Conservation (phyloP, 2,329 filamentous ascomycete genomes). For the Apiospora saccharicola region DNA sequence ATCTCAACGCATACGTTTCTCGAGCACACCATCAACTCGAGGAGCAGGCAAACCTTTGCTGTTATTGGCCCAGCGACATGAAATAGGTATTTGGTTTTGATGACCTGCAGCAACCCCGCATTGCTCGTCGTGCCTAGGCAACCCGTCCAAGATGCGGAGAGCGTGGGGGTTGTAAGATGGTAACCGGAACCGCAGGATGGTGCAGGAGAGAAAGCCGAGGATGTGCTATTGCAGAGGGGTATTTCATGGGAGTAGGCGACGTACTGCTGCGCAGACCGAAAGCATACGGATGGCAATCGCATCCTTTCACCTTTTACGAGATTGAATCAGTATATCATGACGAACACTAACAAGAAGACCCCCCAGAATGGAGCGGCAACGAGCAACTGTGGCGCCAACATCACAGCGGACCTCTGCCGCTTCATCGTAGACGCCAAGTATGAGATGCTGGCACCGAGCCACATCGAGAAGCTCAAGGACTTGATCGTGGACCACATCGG, state of each 20-base stretch:
- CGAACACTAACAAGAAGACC: neutral
- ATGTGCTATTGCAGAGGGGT: neutral
- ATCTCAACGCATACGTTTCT: neutral
- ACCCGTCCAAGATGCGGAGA: slow-evolving; percentile 23
- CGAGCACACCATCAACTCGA: neutral
- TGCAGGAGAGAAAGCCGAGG: neutral
- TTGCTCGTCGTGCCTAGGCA: neutral
- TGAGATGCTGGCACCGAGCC: slow-evolving; percentile 27
- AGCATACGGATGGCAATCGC: too few relatives aligned
- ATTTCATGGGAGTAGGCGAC: neutral
- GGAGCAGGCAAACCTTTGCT: neutral
- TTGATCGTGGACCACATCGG: slow-evolving; percentile 37
- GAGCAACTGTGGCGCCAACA: slow-evolving; percentile 11
- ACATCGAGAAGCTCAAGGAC: slow-evolving; percentile 36
- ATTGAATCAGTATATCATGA: neutral
- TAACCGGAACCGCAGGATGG: slow-evolving; percentile 3
- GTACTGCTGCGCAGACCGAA: neutral
- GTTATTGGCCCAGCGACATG: neutral
- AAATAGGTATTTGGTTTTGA: neutral
- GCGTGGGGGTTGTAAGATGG: slow-evolving; percentile 23
- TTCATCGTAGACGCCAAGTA: slow-evolving; percentile 35
- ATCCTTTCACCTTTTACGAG: neutral
- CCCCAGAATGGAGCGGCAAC: neutral
- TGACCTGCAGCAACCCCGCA: slow-evolving; percentile 6
- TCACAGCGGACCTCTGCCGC: slow-evolving; percentile 31